Evolutionary conservation across 306 rosid species (phyloP), one percentile per base, ranked within the genome.

Genomic region (Ochetophila trinervis): DNA sequence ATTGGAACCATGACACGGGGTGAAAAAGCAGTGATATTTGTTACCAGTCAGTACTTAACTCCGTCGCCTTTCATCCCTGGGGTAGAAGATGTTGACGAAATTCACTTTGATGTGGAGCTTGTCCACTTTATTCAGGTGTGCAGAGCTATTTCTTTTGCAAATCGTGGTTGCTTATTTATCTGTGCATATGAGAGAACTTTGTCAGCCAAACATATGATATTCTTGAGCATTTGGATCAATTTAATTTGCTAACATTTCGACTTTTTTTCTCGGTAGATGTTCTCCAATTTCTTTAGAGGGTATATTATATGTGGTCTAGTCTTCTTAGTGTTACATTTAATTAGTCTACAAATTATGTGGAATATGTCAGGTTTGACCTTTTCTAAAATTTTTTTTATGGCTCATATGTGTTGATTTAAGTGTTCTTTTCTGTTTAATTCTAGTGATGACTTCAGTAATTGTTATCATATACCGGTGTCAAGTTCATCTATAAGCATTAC

Each of bases 51-150:
- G 76, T 90, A 86, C 80, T 70, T 94, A 72, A 84, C 91, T 57
- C 70, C 79, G 72, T 94, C 97, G 63, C 81, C 95, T 57, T 69
- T 88, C 74, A 78, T 94, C 67, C 81, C 88, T 42, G 71, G 65
- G 56, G 68, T 72, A 35, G 96, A 90, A 72, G 95, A 83, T 68
- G 64, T 85, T 65, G 96, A 80, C 52, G 97, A 90, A 78, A 87
- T 87, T 55, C 84, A 81, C 47, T 94, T 94, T 78, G 96, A 94
- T 70, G 99, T 90, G 76, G 99, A 88, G 83, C 91, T 90, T 58
- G 86, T 88, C 67, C 99, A 83, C 82, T 94, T 94, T 78, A 73
- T 83, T 83, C 96, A 90, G 91, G 99, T 86, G 62, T 73, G 95
- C 34, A 66, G 36, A 47, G 68, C 72, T 68, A 52, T 61, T 84